Evolutionary conservation across 2,329 filamentous ascomycete genomes (phyloP).

Genomic region (Berkeleyomyces rouxiae): DNA sequence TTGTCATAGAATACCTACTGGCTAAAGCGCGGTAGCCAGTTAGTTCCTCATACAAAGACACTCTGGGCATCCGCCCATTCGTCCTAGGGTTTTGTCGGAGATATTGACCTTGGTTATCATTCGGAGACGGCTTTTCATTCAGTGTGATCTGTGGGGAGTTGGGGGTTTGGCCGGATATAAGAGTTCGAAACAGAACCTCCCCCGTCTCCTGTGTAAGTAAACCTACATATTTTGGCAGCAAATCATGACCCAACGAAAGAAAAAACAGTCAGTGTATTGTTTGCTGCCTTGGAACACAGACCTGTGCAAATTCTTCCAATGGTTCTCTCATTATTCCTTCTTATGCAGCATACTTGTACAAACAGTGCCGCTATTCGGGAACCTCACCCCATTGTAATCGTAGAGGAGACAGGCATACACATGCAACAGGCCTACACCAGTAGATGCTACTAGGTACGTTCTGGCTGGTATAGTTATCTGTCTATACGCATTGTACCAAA

Average conservation of each 20-base stretch:
- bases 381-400: background rate
- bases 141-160: background rate
- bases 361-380: background rate
- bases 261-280: background rate
- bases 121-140: background rate
- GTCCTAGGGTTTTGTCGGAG: background rate
- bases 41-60: background rate
- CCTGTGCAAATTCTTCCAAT: background rate
- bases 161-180: background rate
- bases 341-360: background rate
- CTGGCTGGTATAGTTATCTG: no score
- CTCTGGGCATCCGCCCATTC: background rate
- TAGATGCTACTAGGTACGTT: no score
- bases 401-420: no score
- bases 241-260: background rate
- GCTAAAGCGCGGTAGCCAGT: no score
- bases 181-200: background rate
- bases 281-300: background rate
- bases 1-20: no score
- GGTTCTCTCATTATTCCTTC: background rate
- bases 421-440: no score
- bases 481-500: background rate
- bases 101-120: background rate
- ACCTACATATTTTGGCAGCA: background rate
- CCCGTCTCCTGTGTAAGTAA: background rate